phyloP scores from a whole-genome alignment of 2,329 filamentous ascomycete species.

The Colletotrichum cereale region DNA sequence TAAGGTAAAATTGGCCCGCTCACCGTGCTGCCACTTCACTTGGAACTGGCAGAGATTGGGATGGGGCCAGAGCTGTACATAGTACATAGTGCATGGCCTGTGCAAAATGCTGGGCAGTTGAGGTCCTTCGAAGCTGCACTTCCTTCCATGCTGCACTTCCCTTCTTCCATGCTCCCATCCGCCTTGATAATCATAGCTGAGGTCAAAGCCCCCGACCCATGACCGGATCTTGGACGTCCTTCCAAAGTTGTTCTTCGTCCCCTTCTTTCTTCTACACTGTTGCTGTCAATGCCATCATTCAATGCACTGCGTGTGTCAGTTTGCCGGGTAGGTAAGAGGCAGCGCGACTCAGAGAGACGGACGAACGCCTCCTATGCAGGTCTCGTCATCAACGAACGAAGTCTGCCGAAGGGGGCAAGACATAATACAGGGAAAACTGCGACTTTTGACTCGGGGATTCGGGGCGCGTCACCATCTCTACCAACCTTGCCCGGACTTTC shows the following conservation, averaged over 20 bases:
- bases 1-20: too few species aligned
- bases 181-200: slow-evolving; percentile 27
- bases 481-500: neutral
- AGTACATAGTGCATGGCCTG: neutral
- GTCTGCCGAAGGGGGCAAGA: neutral
- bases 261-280: neutral
- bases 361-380: slow-evolving; percentile 16
- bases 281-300: neutral
- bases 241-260: neutral
- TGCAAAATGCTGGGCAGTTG: neutral
- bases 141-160: neutral
- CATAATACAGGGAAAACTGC: neutral
- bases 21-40: too few species aligned
- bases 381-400: slow-evolving; percentile 5
- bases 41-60: neutral
- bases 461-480: neutral
- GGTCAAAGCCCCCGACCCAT: neutral
- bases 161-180: neutral
- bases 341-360: slow-evolving; percentile 12
- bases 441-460: neutral
- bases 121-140: too few species aligned
- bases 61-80: neutral
- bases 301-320: slow-evolving; percentile 6
- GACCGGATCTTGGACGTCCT: neutral
- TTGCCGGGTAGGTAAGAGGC: neutral